Conservation (phyloP, 2,329 filamentous ascomycete genomes). For the Alternaria novae-zelandiae region DNA sequence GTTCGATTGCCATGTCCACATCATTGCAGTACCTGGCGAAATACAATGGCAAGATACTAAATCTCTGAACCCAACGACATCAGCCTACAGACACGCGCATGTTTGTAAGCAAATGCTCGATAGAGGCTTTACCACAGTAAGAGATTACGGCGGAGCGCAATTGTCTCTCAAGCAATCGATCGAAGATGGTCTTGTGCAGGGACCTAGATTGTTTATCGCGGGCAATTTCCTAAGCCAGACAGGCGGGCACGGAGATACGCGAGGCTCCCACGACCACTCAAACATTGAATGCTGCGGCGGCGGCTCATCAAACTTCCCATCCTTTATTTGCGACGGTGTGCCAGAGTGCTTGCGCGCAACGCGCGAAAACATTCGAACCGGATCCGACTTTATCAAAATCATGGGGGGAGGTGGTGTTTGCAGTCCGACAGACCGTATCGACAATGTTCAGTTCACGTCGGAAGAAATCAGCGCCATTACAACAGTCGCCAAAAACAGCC, state of each 20-base stretch:
- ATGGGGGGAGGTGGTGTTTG: conserved; percentile 66
- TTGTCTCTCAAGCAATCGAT: conserved; percentile 64
- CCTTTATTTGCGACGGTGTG: too few relatives aligned
- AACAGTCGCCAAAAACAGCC: conserved; percentile 56
- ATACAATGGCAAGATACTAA: background rate
- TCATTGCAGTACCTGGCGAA: conserved; percentile 19
- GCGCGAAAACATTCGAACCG: conserved; percentile 62
- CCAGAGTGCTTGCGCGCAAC: background rate
- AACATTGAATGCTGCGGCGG: too few relatives aligned
- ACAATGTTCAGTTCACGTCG: conserved; percentile 62
- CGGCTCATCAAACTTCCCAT: too few relatives aligned
- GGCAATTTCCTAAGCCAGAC: conserved; percentile 64
- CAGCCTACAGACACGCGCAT: too few relatives aligned
- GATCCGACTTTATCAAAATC: conserved; percentile 68
- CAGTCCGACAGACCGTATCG: conserved; percentile 61
- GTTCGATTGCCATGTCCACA: conserved; percentile 53
- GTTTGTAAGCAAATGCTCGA: background rate
- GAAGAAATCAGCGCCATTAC: conserved; percentile 64
- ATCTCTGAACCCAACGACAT: conserved; percentile 4
- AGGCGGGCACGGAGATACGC: conserved; percentile 64
- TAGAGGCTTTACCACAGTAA: conserved; percentile 62
- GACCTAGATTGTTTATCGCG: conserved; percentile 37
- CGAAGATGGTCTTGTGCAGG: conserved; percentile 33
- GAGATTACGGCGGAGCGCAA: conserved; percentile 65
- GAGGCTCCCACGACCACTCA: conserved; percentile 13